Base-by-base conservation (phyloP, 2,329 filamentous ascomycete species). In the Dactylellina parvicollis region DNA sequence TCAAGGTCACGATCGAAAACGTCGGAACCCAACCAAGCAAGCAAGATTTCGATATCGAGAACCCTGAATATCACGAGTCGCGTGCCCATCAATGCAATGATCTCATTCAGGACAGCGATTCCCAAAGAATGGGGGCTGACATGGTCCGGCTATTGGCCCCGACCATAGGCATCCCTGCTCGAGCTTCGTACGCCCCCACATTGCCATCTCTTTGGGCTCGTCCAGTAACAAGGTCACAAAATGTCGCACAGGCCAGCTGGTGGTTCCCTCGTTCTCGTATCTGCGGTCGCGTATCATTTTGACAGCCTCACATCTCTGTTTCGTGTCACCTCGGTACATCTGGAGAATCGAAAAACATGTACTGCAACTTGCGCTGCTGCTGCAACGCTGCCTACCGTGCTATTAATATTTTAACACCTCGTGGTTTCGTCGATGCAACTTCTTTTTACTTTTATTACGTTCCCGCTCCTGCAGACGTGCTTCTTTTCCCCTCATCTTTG, bases 131-230 rank as follows among this genome's bases (percentile, higher is more conserved):
- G 2, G 2, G 20, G 4, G 26, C 9, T 22, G 34, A 22, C 20
- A 32, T 47, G 28, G 34, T 18, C 18, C 16, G 52, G 14, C 52
- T 26, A 20, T 26, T 28, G 26, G 28, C 4, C 26, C 47, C 4
- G 44, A 10, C 55, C 50, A 28, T 70, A 36, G 55, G 55, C 47
- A 24, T 56, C 65, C 49, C 16, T 62, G 65, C 14, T 38, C 28
- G 16, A 44, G 20, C n/a, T 44, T 46, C 32, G 64, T 52, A 54
- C 65, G 55, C 65, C 65, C 65, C 65, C 65, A 70, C 65, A 46
- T n/a, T 28, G n/a, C 46, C 30, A 59, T 28, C 28, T 44, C 14
- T 42, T 44, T 59, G 36, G 62, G 42, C 40, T 18, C 59, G 14
- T 47, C 28, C 18, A n/a, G 7, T n/a, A 38, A 32, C 22, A 14